Base-by-base conservation (phyloP, 2,329 filamentous ascomycete genomes). In the Colletotrichum tropicale region DNA sequence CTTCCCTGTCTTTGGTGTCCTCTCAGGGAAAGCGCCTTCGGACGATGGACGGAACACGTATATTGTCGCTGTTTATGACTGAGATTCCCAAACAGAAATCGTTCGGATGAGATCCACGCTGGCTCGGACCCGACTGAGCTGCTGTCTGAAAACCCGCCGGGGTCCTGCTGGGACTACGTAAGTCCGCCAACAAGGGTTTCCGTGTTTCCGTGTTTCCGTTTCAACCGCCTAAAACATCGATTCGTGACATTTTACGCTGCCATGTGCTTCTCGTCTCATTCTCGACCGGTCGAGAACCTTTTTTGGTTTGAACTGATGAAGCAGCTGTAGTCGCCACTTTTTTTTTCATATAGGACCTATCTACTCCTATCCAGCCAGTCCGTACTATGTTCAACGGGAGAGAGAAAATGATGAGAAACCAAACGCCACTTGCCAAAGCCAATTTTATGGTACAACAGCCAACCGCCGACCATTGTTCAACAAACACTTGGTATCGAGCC, bases 391-490 rank as follows among this genome's bases (percentile, higher is more conserved):
- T 74, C 65, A 71, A 64, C 56, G 34, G 32, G 52, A 34, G 52
- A 26, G 52, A 34, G 30, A 71, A 74, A 60, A 66, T 12, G 43
- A 66, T 48, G 43, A 60, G 74, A 62, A 76, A 68, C 76, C 76
- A 72, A 77, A 78, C 77, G 77, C 77, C 77, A 73, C 62, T 76
- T 77, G 72, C 77, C 77, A 77, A 78, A 78, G 77, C 77, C 75
- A 77, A 58, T 76, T 76, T 77, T 77, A 78, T 77, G 77, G 70
- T 78, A 78, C 77, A 78, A 70, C 70, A 77, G 71, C 75, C 72
- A 76, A 66, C 67, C 75, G 65, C 77, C 71, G 75, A 74, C 75
- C 66, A 74, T 70, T 75, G 69, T 52, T 69, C 67, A 77, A 66
- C 71, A 70, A 76, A 76, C 71, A 70, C 71, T 75, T 67, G 74